A percentile compares a stretch with the other conserved stretches of the same genome.
Conservation (phyloP, 345 rosid genomes). For the Capsella bursapastoris region DNA sequence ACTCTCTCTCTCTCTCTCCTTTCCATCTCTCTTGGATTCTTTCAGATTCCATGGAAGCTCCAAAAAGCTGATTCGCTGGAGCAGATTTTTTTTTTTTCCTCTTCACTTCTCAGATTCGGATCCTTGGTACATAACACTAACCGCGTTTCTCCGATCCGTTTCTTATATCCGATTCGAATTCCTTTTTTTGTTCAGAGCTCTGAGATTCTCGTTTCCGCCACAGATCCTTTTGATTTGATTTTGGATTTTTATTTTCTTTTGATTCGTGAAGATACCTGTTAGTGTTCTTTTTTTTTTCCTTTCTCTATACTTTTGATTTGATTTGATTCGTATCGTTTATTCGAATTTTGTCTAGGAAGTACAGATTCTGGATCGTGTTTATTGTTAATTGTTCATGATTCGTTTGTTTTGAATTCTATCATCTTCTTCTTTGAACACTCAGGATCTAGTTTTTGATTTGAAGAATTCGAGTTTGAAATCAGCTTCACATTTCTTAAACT, state of each 20-base stretch:
- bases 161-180: slow-evolving; percentile 42
- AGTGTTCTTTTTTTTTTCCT: not conserved
- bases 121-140: slow-evolving; percentile 26
- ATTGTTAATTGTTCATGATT: not conserved
- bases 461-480: not conserved
- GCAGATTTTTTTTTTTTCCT: not conserved
- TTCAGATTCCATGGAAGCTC: slow-evolving; percentile 43
- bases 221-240: slow-evolving; percentile 37
- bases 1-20: slow-evolving; percentile 24
- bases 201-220: slow-evolving; percentile 4
- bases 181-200: slow-evolving; percentile 6
- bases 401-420: not conserved
- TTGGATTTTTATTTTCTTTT: slow-evolving; percentile 1
- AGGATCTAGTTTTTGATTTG: slow-evolving; percentile 17
- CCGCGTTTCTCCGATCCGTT: slow-evolving; percentile 45
- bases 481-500: not conserved
- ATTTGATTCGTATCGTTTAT: not conserved
- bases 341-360: slow-evolving; percentile 2
- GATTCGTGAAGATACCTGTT: slow-evolving; percentile 17
- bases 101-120: slow-evolving; percentile 49
- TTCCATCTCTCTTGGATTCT: slow-evolving; percentile 46
- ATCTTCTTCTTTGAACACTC: not conserved
- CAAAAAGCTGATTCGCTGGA: slow-evolving; percentile 42
- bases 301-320: not conserved
- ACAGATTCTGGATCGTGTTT: slow-evolving; percentile 27